Base-by-base conservation (phyloP, 257 asterid species). In the Anisodus tanguticus region DNA sequence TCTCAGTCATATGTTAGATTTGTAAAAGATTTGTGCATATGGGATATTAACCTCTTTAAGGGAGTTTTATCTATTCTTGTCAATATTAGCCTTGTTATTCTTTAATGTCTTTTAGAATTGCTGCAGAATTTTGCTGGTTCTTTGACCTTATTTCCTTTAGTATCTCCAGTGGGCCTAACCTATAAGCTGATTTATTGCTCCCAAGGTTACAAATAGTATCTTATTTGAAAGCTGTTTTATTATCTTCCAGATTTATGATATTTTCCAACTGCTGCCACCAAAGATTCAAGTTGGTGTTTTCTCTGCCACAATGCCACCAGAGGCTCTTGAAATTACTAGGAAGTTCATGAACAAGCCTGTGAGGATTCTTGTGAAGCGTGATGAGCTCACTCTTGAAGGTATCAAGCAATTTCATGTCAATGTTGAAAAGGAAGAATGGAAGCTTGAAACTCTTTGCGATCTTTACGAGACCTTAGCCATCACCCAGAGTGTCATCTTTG, bases 251-350 rank as follows among this genome's bases (percentile, higher is more conserved):
- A 89, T 89, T 63, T 89, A 88, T 55, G 90, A 89, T 57, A 89
- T 89, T 49, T 89, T 89, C 87, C 92, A 89, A 84, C 87, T 89
- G 63, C 85, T 89, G 72, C 92, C 92, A 54, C 90, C 90, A 19
- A 88, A 89, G 88, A 88, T 89, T 72, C 90, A 89, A 79, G 92
- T 89, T 37, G 92, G 92, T 62, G 89, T 89, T 4, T 89, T 88
- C 85, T 89, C 92, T 60, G 92, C 92, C 26, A 89, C 92, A 13
- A 89, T 89, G 92, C 92, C 92, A 3, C 90, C 90, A 12, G 92
- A 89, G 85, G 92, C 92, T 31, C 89, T 89, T 81, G 92, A 89
- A 86, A 88, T 89, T 69, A 89, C 90, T 6, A 85, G 89, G 77
- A 89, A 89, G 88, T 89, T 89, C 85, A 89, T 89, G 92, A 89